Evolutionary conservation across 208 protist genomes (phyloP), one percentile per base, ranked within the genome.

Genomic region (Wallacemonas sp.): DNA sequence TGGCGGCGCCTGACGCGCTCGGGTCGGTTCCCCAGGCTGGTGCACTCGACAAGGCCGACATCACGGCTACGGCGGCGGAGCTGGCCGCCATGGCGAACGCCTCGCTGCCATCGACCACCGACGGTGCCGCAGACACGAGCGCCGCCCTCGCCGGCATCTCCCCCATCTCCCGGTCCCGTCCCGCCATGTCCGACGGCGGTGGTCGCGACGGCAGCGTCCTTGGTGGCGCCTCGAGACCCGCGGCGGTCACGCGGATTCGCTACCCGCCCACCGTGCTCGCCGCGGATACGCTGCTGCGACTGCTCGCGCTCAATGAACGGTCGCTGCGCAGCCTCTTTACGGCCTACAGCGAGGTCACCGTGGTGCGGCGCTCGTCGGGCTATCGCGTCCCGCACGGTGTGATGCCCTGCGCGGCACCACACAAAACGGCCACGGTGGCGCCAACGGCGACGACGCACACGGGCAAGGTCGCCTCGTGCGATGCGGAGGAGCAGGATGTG

Each of bases 241-340:
- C 36, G 36, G 14, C 36, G 18, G 57, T 38, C 38, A 1, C 20
- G 38, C 8, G 12, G 23, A 20, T 64, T 3, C 4, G 20, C 33
- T 72, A 67, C 23, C 32, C 65, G 10, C 31, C 46, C n/a, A 11
- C 55, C 8, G 8, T 36, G 10, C 41, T 74, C 16, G 77, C 72
- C 1, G 61, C 75, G 16, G 85, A 91, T 49, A 75, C 75, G 2
- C 62, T 87, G 23, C 67, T 94, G 1, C 63, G 63, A 8, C 69
- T 89, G 2, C 67, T 94, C 32, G 57, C 68, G 41, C 54, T 52
- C 20, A 94, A 94, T 65, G 89, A 94, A 41, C 33, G 61, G 3
- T 54, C 74, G n/a, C 62, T 94, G 29, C 74, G 69, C 10, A 74
- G 83, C 44, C 76, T 94, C 41, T 94, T 94, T 69, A 50, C 79